Evolutionary conservation across 352 stramenopile species (phyloP).

Genomic region (Phytophthora hybrid): DNA sequence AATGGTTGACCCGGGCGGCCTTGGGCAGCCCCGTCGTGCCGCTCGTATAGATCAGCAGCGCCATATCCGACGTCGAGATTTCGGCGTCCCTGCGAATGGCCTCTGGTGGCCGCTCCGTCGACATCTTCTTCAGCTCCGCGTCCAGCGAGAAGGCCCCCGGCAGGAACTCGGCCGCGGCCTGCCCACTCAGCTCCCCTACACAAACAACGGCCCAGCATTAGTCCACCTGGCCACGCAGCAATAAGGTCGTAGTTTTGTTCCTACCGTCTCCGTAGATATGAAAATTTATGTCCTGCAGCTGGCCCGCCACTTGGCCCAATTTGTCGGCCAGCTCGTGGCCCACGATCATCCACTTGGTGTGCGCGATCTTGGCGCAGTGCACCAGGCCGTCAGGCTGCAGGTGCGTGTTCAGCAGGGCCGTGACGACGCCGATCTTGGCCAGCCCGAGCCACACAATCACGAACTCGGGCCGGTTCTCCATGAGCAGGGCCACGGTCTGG

Average conservation of each 20-base stretch:
- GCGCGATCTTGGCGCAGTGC: slow-evolving; percentile 77
- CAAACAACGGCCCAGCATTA: slow-evolving; percentile 12
- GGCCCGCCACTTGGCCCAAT: slow-evolving; percentile 40
- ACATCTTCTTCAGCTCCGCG: slow-evolving; percentile 40
- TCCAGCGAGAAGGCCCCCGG: slow-evolving; percentile 61
- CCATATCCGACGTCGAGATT: slow-evolving; percentile 66
- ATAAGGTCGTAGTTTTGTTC: background rate
- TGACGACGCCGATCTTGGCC: slow-evolving; percentile 84
- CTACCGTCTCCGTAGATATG: slow-evolving; percentile 65
- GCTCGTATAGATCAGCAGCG: slow-evolving; percentile 88
- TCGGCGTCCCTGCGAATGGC: slow-evolving; percentile 40
- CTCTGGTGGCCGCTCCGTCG: slow-evolving; percentile 30
- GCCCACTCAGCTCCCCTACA: slow-evolving; percentile 29
- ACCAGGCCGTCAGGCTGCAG: slow-evolving; percentile 71
- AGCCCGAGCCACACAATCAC: slow-evolving; percentile 86
- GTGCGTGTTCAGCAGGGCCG: slow-evolving; percentile 89
- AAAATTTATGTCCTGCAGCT: slow-evolving; percentile 54
- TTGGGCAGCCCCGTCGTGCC: slow-evolving; percentile 87
- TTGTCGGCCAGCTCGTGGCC: slow-evolving; percentile 67
- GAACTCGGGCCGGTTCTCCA: slow-evolving; percentile 90
- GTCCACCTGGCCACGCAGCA: background rate
- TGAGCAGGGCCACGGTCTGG: slow-evolving; percentile 82
- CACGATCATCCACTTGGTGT: slow-evolving; percentile 73
- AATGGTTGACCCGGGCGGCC: slow-evolving; percentile 79
- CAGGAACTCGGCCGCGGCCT: slow-evolving; percentile 21